These are phyloP conservation scores for Boletus fagicola DNA, from an alignment of 768 basidiomycete genomes.

Conservation along the genomic window DNA sequence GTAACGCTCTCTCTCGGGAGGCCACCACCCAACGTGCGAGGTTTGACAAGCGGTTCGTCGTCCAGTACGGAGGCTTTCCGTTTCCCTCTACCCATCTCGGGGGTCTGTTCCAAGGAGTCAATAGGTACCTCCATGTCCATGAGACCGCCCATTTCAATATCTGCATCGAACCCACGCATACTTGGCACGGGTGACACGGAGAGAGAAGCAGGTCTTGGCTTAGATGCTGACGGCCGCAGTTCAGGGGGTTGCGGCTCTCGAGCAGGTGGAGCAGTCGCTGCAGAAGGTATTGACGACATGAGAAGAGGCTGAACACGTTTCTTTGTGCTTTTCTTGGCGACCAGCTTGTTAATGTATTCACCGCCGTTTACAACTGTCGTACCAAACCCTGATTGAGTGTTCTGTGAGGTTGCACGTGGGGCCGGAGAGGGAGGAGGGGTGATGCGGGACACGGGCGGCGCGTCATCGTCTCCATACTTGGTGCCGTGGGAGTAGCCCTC, in stretches of 20 bases:
- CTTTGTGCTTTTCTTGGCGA: conserved; percentile 71
- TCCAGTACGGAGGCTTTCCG: conserved; percentile 49
- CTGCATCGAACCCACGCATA: conserved; percentile 47
- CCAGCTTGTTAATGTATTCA: conserved; percentile 68
- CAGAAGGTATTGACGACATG: conserved; percentile 39
- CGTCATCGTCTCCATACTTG: conserved; percentile 17
- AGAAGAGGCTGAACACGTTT: conserved; percentile 58
- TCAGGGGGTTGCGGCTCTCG: conserved; percentile 15
- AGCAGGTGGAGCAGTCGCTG: conserved; percentile 17
- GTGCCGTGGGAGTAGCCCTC: conserved; percentile 65
- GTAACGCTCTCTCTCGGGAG: conserved; percentile 47
- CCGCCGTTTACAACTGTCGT: conserved; percentile 39
- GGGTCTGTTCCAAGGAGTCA: conserved; percentile 49
- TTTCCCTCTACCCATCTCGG: conserved; percentile 45
- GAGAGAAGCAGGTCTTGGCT: conserved; percentile 26
- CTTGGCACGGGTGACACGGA: conserved; percentile 48
- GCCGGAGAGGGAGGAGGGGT: conserved; percentile 53
- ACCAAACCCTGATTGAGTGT: conserved; percentile 43
- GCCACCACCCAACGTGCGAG: conserved; percentile 71
- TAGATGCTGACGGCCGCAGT: conserved; percentile 23
- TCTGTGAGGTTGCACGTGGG: conserved; percentile 30
- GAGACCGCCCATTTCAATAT: conserved; percentile 40
- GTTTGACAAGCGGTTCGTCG: conserved; percentile 36
- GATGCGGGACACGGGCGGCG: conserved; percentile 31
- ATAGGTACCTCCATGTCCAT: conserved; percentile 58